Evolutionary conservation across 331 rosid species (phyloP).

Genomic region (Quercus phellos): DNA sequence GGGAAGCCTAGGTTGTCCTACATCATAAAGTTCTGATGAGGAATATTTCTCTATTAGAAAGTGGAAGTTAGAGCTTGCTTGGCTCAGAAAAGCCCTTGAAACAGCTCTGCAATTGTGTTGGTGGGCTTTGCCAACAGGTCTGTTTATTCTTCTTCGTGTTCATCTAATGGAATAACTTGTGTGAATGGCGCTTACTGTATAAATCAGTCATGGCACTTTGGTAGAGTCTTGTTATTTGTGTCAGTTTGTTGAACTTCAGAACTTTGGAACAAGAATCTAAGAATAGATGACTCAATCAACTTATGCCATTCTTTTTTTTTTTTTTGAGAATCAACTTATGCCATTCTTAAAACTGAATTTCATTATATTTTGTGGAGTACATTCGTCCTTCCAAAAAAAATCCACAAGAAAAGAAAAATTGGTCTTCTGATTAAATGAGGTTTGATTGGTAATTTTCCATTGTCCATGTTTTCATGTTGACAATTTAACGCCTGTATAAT

Average conservation of each 20-base stretch:
- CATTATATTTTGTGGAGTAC: too few species aligned
- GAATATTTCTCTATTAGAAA: slow-evolving; percentile 52
- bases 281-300: background rate
- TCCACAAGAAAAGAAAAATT: too few species aligned
- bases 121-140: slow-evolving; percentile 87
- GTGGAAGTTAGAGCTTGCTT: slow-evolving; percentile 13
- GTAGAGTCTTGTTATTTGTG: background rate
- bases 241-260: background rate
- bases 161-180: slow-evolving; percentile 6
- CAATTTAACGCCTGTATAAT: too few species aligned
- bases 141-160: slow-evolving; percentile 29
- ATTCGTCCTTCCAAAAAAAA: too few species aligned
- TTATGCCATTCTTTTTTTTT: too few species aligned
- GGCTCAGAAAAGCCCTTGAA: slow-evolving; percentile 83
- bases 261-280: background rate
- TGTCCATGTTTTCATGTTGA: too few species aligned
- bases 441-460: too few species aligned
- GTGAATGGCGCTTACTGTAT: background rate
- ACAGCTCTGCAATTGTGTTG: slow-evolving; percentile 83
- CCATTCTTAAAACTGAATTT: background rate
- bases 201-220: background rate
- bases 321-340: background rate
- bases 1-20: too few species aligned
- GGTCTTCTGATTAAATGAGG: too few species aligned
- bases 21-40: slow-evolving; percentile 28